Evolutionary conservation across 2,329 filamentous ascomycete species (phyloP), one percentile per base, ranked within the genome.

Genomic region (Colletotrichum australisinense): DNA sequence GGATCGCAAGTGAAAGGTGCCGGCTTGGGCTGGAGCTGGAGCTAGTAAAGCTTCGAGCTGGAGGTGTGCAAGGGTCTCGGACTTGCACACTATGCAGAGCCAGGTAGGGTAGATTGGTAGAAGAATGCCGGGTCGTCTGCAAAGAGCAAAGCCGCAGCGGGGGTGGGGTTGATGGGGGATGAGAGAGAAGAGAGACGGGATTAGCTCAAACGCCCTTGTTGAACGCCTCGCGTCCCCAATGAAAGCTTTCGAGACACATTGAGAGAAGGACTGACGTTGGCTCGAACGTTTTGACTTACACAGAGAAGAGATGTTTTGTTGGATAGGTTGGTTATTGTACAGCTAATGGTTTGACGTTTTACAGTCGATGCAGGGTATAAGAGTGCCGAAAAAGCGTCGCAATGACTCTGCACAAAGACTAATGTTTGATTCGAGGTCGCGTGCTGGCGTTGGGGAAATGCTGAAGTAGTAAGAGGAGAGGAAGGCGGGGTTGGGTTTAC

Each of bases 201-300:
- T 64, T 65, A 55, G 67, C 67, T 65, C 26, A 35, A 49, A 35
- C 67, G 66, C 60, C 67, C 59, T 70, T 73, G 70, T 73, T 73
- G 70, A 73, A 73, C 70, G 70, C 70, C 70, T 73, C 60, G 55
- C 67, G 35, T 73, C 70, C 70, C 70, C 70, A 70, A 70, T 57
- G 56, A 65, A 73, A 72, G 38, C n/a, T 49, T 49, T 19, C 28
- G 38, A 69, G 60, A 70, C 60, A 70, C 60, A 70, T 62, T 73
- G 60, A 73, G 70, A 42, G 55, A 38, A 38, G 55, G 55, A 73
- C 46, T 24, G 38, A 28, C 46, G 42, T 49, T 42, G 52, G 11
- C 38, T 53, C 38, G 14, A 63, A 24, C 28, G 28, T 6, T 22
- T 24, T 32, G 26, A 72, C 69, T 72, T 70, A 73, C 67, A 62